Conservation (phyloP, 176 grass and related monocot genomes). For the Avena eriantha region DNA sequence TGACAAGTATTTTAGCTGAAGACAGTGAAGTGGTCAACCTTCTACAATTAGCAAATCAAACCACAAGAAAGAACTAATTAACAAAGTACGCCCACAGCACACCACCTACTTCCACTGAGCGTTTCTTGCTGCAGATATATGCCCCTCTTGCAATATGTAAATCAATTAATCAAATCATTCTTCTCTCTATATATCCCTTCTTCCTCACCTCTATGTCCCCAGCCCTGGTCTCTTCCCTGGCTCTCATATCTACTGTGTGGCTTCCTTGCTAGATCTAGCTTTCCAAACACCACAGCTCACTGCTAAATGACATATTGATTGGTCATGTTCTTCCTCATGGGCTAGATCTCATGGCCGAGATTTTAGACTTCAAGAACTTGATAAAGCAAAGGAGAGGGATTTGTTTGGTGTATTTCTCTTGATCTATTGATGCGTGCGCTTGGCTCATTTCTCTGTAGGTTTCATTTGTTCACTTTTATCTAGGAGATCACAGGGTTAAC, state of each 20-base stretch:
- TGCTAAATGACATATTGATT: slow-evolving; percentile 9
- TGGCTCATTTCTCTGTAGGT: slow-evolving; percentile 19
- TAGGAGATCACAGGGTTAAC: slow-evolving; percentile 17
- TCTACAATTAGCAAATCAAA: slow-evolving; percentile 19
- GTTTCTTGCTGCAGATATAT: slow-evolving; percentile 7
- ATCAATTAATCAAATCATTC: slow-evolving; percentile 10
- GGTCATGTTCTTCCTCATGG: slow-evolving; percentile 16
- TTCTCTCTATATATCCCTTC: slow-evolving; percentile 32
- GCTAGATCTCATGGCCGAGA: slow-evolving; percentile 10
- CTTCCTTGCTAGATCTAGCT: slow-evolving; percentile 27
- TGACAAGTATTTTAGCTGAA: background rate
- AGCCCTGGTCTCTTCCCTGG: background rate
- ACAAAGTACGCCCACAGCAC: background rate
- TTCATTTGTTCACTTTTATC: slow-evolving; percentile 1
- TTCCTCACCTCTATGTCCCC: slow-evolving; percentile 23
- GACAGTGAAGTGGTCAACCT: slow-evolving; percentile 28
- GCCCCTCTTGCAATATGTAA: slow-evolving; percentile 21
- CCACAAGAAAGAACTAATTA: slow-evolving; percentile 6
- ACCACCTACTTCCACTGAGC: slow-evolving; percentile 34
- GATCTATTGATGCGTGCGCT: slow-evolving; percentile 1
- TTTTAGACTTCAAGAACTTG: background rate
- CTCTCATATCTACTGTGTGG: background rate
- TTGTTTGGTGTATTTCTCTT: slow-evolving; percentile 17
- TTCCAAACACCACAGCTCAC: slow-evolving; percentile 8
- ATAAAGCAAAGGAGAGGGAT: background rate